Evolutionary conservation across 768 basidiomycete species (phyloP).

Genomic region (Xanthoconium purpureum): DNA sequence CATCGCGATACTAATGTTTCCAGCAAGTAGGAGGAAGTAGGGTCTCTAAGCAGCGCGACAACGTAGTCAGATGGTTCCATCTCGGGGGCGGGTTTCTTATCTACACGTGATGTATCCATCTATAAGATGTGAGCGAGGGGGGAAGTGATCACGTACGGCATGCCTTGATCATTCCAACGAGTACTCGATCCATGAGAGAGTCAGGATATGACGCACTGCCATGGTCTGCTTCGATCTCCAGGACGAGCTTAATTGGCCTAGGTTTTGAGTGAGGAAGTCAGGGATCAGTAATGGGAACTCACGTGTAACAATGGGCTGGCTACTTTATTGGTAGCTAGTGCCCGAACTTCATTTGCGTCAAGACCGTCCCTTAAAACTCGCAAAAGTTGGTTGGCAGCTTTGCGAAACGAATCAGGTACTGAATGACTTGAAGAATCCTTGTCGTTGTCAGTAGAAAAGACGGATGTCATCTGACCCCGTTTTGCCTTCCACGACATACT

Average conservation of each 20-base stretch:
- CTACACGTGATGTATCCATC: conserved; percentile 30
- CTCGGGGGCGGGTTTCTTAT: conserved; percentile 32
- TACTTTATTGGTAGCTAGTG: conserved; percentile 70
- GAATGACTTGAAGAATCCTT: conserved; percentile 29
- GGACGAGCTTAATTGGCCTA: conserved; percentile 53
- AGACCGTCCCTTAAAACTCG: conserved; percentile 49
- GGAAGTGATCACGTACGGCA: conserved; percentile 45
- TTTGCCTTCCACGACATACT: conserved; percentile 78
- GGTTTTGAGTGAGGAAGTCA: conserved; percentile 5
- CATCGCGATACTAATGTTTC: conserved; percentile 71
- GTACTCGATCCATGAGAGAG: conserved; percentile 79
- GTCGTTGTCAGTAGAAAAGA: conserved; percentile 52
- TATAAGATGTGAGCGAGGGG: not conserved
- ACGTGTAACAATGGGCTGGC: conserved; percentile 79
- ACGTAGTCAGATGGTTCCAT: conserved; percentile 73
- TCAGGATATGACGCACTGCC: conserved; percentile 53
- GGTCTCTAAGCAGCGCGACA: conserved; percentile 76
- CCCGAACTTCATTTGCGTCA: conserved; percentile 70
- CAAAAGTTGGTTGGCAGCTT: conserved; percentile 47
- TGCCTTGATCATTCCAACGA: conserved; percentile 69
- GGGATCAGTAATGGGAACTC: conserved; percentile 14
- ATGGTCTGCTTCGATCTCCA: conserved; percentile 78
- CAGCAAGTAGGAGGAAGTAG: conserved; percentile 87
- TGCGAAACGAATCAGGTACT: conserved; percentile 48
- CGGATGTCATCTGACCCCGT: conserved; percentile 77